Conservation (phyloP, 2,329 filamentous ascomycete species). For the Hirsutella thompsonii region DNA sequence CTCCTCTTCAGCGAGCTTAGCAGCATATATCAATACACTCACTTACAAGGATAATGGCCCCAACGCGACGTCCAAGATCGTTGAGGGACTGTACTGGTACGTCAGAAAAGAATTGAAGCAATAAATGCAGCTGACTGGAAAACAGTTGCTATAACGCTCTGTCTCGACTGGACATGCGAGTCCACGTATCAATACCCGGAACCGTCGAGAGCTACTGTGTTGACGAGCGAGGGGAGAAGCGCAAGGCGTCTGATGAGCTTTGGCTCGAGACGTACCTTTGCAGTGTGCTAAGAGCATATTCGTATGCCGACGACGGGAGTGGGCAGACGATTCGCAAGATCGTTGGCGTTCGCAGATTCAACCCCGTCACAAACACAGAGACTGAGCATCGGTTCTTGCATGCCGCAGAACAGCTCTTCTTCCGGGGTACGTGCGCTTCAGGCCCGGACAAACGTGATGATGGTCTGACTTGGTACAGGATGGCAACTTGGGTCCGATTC, state of each 20-base stretch:
- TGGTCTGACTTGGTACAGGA: constrained; percentile 35
- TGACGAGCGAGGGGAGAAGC: constrained; percentile 90
- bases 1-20: constrained; percentile 90
- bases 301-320: constrained; percentile 89
- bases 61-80: constrained; percentile 62
- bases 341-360: constrained; percentile 92
- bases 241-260: constrained; percentile 81
- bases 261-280: constrained; percentile 98
- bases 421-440: constrained; percentile 51
- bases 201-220: constrained; percentile 96
- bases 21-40: constrained; percentile 95
- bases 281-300: constrained; percentile 86
- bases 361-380: constrained; percentile 96
- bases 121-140: constrained; percentile 6
- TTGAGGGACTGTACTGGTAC: constrained; percentile 89
- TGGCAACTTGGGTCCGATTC: constrained; percentile 95
- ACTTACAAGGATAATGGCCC: constrained; percentile 81
- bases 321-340: constrained; percentile 94
- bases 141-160: constrained; percentile 92
- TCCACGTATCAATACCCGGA: constrained; percentile 93
- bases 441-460: neutral
- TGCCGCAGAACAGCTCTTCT: constrained; percentile 89
- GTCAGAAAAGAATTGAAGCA: constrained; percentile 9
- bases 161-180: constrained; percentile 93
- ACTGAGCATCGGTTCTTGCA: constrained; percentile 93